Evolutionary conservation across 2,329 filamentous ascomycete genomes (phyloP).

Genomic region (Penicillium sp.): DNA sequence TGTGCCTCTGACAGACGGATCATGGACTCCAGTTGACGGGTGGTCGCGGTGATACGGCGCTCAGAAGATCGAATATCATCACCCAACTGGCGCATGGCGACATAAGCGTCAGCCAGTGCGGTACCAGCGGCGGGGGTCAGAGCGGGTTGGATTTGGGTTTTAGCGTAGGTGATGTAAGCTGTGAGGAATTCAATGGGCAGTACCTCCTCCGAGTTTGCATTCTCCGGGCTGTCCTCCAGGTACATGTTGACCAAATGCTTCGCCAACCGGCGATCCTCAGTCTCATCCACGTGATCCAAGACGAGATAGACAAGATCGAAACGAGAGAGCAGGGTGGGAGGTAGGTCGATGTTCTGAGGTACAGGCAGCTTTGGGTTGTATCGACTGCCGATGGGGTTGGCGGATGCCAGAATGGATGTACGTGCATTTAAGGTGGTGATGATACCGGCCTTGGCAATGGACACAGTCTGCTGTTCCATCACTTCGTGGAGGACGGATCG

Average conservation of each 20-base stretch:
- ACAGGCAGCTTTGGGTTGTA: constrained; percentile 96
- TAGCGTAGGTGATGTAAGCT: constrained; percentile 94
- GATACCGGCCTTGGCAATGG: constrained; percentile 75
- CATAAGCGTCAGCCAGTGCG: constrained; percentile 82
- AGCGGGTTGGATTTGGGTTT: constrained; percentile 77
- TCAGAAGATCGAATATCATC: constrained; percentile 83
- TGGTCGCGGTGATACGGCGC: constrained; percentile 96
- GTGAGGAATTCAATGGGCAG: constrained; percentile 96
- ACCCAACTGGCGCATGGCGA: constrained; percentile 92
- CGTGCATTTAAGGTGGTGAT: constrained; percentile 90
- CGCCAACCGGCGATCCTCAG: constrained; percentile 81
- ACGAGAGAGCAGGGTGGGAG: constrained; percentile 88
- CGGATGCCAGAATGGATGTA: constrained; percentile 92
- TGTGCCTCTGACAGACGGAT: constrained; percentile 95
- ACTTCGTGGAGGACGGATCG: constrained; percentile 76
- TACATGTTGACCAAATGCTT: constrained; percentile 96
- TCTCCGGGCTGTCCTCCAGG: constrained; percentile 88
- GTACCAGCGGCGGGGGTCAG: constrained; percentile 78
- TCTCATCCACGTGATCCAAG: constrained; percentile 89
- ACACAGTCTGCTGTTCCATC: constrained; percentile 79
- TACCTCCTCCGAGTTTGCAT: constrained; percentile 74
- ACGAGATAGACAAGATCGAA: constrained; percentile 98
- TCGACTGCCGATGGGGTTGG: constrained; percentile 96
- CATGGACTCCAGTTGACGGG: constrained; percentile 96
- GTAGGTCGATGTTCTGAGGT: constrained; percentile 96